These are phyloP conservation scores for Penicillium griseofulvum DNA, from an alignment of 2,329 filamentous ascomycete species.

Conservation along the genomic window DNA sequence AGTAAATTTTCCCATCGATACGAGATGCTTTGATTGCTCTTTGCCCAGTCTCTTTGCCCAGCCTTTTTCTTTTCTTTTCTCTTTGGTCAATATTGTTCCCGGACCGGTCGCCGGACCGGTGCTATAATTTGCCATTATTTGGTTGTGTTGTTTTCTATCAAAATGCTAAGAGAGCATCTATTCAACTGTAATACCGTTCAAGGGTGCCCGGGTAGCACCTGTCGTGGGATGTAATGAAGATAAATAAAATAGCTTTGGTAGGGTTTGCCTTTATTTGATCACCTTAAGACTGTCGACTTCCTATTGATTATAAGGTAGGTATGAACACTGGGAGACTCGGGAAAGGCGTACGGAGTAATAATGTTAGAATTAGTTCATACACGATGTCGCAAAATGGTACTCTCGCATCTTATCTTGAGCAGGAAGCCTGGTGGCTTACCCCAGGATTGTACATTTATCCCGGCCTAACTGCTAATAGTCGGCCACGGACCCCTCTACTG, in stretches of 20 bases:
- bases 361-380: not conserved
- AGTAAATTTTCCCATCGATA: not conserved
- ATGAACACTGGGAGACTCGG: not conserved
- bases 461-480: not conserved
- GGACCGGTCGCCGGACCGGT: conserved; percentile 6
- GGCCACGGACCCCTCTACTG: not conserved
- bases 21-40: not conserved
- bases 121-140: not conserved
- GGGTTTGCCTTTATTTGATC: not conserved
- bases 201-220: not conserved
- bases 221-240: not conserved
- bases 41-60: not conserved
- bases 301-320: not conserved
- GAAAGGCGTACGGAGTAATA: not conserved
- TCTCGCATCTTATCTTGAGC: not conserved
- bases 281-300: not conserved
- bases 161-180: not conserved
- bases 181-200: not conserved
- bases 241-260: not conserved
- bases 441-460: not conserved
- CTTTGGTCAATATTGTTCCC: not conserved
- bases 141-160: not conserved
- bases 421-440: not conserved
- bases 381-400: not conserved
- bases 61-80: not conserved